phyloP scores from a whole-genome alignment of 441 rosid species.

The Erysimum pusillum region DNA sequence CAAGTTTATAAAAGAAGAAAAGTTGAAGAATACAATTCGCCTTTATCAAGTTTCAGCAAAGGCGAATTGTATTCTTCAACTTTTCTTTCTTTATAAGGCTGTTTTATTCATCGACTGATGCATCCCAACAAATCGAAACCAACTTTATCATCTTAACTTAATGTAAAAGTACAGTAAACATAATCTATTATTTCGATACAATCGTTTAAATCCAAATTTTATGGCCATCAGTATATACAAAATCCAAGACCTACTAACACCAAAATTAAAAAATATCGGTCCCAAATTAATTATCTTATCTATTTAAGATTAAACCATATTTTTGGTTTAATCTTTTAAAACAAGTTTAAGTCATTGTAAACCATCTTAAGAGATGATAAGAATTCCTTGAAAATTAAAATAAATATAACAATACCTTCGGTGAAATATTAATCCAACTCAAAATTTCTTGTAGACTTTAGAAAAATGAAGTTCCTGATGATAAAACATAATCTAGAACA shows the following conservation, averaged over 20 bases:
- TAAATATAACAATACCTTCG: background rate
- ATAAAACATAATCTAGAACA: background rate
- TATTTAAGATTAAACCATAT: background rate
- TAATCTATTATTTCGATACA: too few species aligned
- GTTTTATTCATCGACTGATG: conserved; percentile 4
- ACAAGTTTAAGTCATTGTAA: background rate
- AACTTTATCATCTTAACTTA: background rate
- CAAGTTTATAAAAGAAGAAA: too few species aligned
- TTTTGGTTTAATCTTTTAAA: background rate
- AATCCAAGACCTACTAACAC: background rate
- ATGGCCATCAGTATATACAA: background rate
- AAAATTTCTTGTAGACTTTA: background rate
- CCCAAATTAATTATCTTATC: background rate
- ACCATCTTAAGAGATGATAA: background rate
- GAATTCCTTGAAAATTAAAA: background rate
- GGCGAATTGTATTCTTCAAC: conserved; percentile 31
- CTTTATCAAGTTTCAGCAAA: background rate
- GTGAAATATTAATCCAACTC: background rate
- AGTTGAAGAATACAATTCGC: too few species aligned
- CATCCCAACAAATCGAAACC: conserved; percentile 27
- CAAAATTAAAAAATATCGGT: background rate
- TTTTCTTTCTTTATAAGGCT: conserved; percentile 13
- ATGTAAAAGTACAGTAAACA: too few species aligned
- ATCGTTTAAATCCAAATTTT: too few species aligned
- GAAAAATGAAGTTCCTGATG: background rate